Evolutionary conservation across 1,139 yeast genomes (phyloP).

Genomic region (Candida dubliniensis): DNA sequence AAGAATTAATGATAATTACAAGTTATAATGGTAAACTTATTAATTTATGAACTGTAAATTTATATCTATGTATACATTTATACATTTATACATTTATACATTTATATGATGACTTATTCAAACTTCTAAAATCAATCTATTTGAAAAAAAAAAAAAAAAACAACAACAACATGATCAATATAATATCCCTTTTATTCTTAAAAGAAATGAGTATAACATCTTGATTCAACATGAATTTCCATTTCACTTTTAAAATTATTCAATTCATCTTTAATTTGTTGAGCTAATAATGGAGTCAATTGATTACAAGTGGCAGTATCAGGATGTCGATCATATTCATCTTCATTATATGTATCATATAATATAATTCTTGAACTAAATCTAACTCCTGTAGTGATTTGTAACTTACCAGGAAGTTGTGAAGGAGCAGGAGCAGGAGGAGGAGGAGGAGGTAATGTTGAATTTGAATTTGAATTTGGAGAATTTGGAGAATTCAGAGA

Average conservation of each 20-base stretch:
- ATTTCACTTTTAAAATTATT: constrained; percentile 74
- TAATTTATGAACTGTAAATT: no score
- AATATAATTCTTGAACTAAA: constrained; percentile 84
- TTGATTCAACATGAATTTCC: constrained; percentile 78
- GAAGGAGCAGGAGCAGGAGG: constrained; percentile 9
- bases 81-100: no score
- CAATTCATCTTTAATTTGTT: constrained; percentile 82
- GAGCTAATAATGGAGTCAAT: constrained; percentile 85
- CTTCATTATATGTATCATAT: constrained; percentile 81
- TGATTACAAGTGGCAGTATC: constrained; percentile 93
- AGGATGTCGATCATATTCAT: constrained; percentile 91
- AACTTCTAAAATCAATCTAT: background rate
- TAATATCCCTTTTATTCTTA: constrained; percentile 23
- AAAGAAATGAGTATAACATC: constrained; percentile 81
- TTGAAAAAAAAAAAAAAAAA: background rate
- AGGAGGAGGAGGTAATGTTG: constrained; percentile 8
- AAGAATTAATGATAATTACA: no score
- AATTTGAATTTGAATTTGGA: background rate
- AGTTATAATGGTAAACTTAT: no score
- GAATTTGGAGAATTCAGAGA: constrained; percentile 4
- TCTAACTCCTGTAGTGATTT: constrained; percentile 43
- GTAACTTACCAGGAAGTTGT: constrained; percentile 5
- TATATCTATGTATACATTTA: no score
- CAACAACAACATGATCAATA: no score
- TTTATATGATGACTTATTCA: no score